Base-by-base conservation (phyloP, 2,329 filamentous ascomycete species). In the Lachnellula occidentalis region DNA sequence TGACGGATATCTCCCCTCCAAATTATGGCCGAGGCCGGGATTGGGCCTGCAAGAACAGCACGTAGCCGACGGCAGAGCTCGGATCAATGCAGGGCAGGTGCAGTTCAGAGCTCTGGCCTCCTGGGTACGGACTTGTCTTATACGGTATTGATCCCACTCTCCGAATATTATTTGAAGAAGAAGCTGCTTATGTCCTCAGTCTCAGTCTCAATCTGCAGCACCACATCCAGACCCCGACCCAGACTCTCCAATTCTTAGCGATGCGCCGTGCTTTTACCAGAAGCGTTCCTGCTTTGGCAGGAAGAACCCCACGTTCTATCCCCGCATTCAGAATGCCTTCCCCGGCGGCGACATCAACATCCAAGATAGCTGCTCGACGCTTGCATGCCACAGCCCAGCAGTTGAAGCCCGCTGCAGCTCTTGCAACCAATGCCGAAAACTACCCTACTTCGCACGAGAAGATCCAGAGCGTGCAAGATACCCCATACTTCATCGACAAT, bases 401-500 rank as follows among this genome's bases (percentile, higher is more conserved):
- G 61, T 74, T 83, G 45, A 75, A 74, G 62, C 75, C 79, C 27
- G 74, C 76, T 56, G 74, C 74, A 46, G 76, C 76, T n/a, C 72
- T 83, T 51, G 74, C 77, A 43, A 81, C 78, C 53, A 80, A 78
- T 19, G 74, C 81, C 11, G 78, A 78, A 46, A 78, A 73, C 69
- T 92, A 86, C 71, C 87, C 86, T 24, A 86, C 77, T 52, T 83
- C 78, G 21, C 89, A 94, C 74, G 85, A 87, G 51, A 83, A 83
- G 74, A 84, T 90, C 64, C 67, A 79, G 62, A 72, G 81, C 56
- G 83, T 87, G 37, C 73, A 79, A 64, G 82, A 92, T 69, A 92
- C 89, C 14, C 86, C 84, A 27, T 91, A 88, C 76, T 94, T 94
- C 71, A 70, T 94, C 63, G 81, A 94, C 77, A 94, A 94, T 74